Evolutionary conservation across 495 filamentous ascomycete genomes (phyloP), one percentile per base, ranked within the genome.

Genomic region (Talaromyces ruber): DNA sequence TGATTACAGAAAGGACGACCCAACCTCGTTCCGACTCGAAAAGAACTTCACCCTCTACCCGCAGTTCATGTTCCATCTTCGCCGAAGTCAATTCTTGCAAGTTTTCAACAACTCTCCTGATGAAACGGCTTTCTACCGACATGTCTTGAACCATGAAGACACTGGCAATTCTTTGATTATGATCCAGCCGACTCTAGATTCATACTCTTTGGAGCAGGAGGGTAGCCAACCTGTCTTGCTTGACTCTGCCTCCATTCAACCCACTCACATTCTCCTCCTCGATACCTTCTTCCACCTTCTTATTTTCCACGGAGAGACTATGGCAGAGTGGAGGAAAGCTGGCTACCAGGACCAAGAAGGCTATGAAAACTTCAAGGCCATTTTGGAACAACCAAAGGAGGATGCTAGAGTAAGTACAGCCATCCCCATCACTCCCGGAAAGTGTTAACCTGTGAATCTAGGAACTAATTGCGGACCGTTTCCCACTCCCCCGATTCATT

Each of bases 231-330:
- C 95, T 2, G 95, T 99, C 28, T 76, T 99, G 21, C 82, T 99
- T 32, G 95, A 99, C 72, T 98, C 94, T 18, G 92, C 92, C 43
- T 95, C 90, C 22, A 98, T 99, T 67, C 93, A 97, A 67, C 89
- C 93, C 14, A 88, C 91, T 22, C 93, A 96, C 64, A 93, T 98
- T 64, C 85, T 99, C 54, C 86, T 99, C 12, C 86, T 99, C 39
- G 95, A 99, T 68, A 97, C 93, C 16, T 99, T 98, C 80, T 99
- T 99, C 87, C 95, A 98, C 72, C 98, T 99, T 63, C 86, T 99
- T 58, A 99, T 99, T 65, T 98, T 97, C 84, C 90, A 98, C 70
- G 95, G 95, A 55, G 94, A 98, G 78, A 98, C 93, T 3, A 89
- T 98, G 71, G 95, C 95, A 0, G 92, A 97, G 70, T 99, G 95